Base-by-base conservation (phyloP, 2,329 filamentous ascomycete genomes). In the Incumbomyces lentus region DNA sequence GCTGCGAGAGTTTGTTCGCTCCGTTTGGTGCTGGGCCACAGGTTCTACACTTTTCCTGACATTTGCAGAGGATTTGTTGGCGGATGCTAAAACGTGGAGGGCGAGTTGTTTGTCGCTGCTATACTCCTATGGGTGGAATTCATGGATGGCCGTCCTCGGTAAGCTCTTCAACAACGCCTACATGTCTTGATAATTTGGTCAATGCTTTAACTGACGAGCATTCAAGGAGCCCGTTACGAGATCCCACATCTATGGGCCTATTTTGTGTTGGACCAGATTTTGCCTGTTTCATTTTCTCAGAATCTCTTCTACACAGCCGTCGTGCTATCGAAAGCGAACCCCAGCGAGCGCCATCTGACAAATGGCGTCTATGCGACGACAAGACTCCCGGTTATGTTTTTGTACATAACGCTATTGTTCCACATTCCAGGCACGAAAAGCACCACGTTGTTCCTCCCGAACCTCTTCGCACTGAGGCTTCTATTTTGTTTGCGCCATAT, bases 261-360 rank as follows among this genome's bases (percentile, higher is more conserved):
- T 53, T 68, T 81, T 49, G 60, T 71, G 12, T 62, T 83, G n/a
- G 72, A 73, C 13, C 76, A 81, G 44, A 64, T 78, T 4, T 71
- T 80, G 44, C 76, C 71, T 46, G 62, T 83, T 10, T 78, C 76
- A 0, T 81, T 76, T 54, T 75, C 78, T 2, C 73, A 79, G 60
- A 81, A 78, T 53, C 62, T 83, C 26, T 83, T 83, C 64, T 79
- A 76, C 56, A 57, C 81, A 8, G 71, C 74, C 6, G 63, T 81
- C 22, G 63, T 80, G 8, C 68, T 79, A 2, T 13, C 34, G 22
- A 26, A 26, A 26, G 22, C 22, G 22, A 26, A 4, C 4, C 22
- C 22, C 22, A 26, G 22, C 5, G 22, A 26, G 8, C 22, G 8
- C 22, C 8, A 8, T 26, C 22, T 5, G 8, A 8, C 4, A 26